Evolutionary conservation across 2,329 filamentous ascomycete species (phyloP).

Genomic region (Ophiostoma australiae): DNA sequence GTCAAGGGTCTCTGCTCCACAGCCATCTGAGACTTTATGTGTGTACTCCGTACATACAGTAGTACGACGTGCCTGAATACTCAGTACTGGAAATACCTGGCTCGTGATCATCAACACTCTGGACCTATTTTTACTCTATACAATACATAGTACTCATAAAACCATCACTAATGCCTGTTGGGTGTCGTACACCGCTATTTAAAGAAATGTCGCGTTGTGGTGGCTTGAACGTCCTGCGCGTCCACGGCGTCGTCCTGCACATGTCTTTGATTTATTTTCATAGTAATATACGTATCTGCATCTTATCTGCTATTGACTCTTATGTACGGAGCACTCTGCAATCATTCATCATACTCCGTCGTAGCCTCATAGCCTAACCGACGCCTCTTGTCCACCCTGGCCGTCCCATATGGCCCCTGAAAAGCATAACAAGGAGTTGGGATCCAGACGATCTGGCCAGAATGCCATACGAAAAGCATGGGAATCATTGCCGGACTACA

Average conservation of each 20-base stretch:
- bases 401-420: background rate
- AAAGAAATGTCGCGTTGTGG: background rate
- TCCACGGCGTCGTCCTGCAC: background rate
- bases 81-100: background rate
- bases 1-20: constrained; percentile 5
- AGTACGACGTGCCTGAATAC: too few species aligned
- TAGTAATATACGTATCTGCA: background rate
- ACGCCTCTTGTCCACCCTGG: background rate
- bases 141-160: background rate
- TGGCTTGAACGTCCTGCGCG: background rate
- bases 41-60: background rate
- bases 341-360: background rate
- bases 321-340: too few species aligned
- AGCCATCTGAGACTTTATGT: background rate
- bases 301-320: background rate
- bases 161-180: background rate
- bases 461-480: constrained; percentile 2
- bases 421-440: background rate
- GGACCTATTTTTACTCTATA: background rate
- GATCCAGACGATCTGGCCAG: background rate
- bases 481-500: background rate
- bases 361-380: background rate
- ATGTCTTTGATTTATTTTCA: background rate
- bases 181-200: constrained; percentile 4
- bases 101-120: background rate